Percentiles rank a stretch among this genome's conserved stretches.
Evolutionary conservation across 495 filamentous ascomycete species (phyloP).

Genomic region (Evansstolkia leycettana): DNA sequence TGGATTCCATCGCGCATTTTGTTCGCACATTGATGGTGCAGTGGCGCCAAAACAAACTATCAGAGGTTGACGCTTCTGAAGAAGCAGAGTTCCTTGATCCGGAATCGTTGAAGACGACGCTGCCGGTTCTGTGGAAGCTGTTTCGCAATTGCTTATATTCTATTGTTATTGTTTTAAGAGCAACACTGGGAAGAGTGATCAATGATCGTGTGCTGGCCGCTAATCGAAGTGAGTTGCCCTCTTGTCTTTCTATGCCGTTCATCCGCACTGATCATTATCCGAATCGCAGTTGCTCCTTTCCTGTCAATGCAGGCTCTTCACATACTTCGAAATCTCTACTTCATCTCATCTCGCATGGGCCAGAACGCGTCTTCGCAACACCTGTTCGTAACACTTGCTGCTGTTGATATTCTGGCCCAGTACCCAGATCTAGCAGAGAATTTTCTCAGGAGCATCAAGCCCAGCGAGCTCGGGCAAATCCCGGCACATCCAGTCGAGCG

Average conservation of each 20-base stretch:
- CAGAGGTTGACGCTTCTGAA: slow-evolving; percentile 67
- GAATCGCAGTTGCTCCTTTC: slow-evolving; percentile 42
- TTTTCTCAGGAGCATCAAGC: slow-evolving; percentile 56
- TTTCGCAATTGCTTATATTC: slow-evolving; percentile 72
- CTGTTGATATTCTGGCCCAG: slow-evolving; percentile 75
- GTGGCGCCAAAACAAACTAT: slow-evolving; percentile 79
- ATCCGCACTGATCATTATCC: slow-evolving; percentile 1
- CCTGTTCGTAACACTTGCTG: slow-evolving; percentile 71
- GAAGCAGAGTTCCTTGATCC: slow-evolving; percentile 55
- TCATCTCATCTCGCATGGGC: slow-evolving; percentile 71
- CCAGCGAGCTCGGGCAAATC: slow-evolving; percentile 45
- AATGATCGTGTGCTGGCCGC: slow-evolving; percentile 40
- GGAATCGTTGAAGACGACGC: slow-evolving; percentile 56
- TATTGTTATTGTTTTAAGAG: slow-evolving; percentile 61
- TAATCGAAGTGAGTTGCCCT: slow-evolving; percentile 35
- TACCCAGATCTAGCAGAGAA: slow-evolving; percentile 57
- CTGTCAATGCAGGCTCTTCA: slow-evolving; percentile 68
- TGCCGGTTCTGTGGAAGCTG: slow-evolving; percentile 69
- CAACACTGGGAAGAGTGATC: slow-evolving; percentile 57
- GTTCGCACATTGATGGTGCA: slow-evolving; percentile 57
- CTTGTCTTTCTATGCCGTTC: background rate
- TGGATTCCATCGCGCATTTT: slow-evolving; percentile 66
- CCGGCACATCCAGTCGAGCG: slow-evolving; percentile 66
- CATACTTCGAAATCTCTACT: slow-evolving; percentile 72
- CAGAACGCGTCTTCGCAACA: slow-evolving; percentile 66